phyloP scores from a whole-genome alignment of 306 rosid species.

The Quercus rubra region DNA sequence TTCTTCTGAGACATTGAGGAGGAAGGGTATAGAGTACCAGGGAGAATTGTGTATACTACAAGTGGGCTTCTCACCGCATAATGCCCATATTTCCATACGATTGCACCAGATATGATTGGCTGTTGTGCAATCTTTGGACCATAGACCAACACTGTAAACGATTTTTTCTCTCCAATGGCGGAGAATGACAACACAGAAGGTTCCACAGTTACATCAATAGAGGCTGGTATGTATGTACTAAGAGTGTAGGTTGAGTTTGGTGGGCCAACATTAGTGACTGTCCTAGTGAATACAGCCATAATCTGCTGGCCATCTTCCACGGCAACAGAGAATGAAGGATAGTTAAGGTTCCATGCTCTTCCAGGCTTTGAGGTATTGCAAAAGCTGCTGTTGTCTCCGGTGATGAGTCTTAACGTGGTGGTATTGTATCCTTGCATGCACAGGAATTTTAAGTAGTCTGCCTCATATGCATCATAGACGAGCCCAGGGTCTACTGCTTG shows the following conservation, averaged over 20 bases:
- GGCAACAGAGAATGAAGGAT: slow-evolving; percentile 27
- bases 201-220: background rate
- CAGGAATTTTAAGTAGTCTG: slow-evolving; percentile 21
- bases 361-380: slow-evolving; percentile 9
- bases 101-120: slow-evolving; percentile 14
- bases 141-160: background rate
- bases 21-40: background rate
- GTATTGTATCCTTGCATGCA: slow-evolving; percentile 34
- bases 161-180: slow-evolving; percentile 8
- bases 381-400: slow-evolving; percentile 18
- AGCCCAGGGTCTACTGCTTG: slow-evolving; percentile 25
- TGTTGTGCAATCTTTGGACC: slow-evolving; percentile 11
- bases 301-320: slow-evolving; percentile 24
- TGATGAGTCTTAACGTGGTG: slow-evolving; percentile 21
- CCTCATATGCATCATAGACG: slow-evolving; percentile 1
- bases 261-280: slow-evolving; percentile 32
- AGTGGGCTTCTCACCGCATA: slow-evolving; percentile 27
- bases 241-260: slow-evolving; percentile 21
- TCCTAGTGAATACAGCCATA: slow-evolving; percentile 3
- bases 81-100: slow-evolving; percentile 6
- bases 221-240: background rate
- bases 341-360: slow-evolving; percentile 39
- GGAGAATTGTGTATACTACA: slow-evolving; percentile 25
- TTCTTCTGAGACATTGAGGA: background rate
- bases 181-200: slow-evolving; percentile 17